phyloP scores from a whole-genome alignment of 306 rosid species.

The Fragaria iinumae region DNA sequence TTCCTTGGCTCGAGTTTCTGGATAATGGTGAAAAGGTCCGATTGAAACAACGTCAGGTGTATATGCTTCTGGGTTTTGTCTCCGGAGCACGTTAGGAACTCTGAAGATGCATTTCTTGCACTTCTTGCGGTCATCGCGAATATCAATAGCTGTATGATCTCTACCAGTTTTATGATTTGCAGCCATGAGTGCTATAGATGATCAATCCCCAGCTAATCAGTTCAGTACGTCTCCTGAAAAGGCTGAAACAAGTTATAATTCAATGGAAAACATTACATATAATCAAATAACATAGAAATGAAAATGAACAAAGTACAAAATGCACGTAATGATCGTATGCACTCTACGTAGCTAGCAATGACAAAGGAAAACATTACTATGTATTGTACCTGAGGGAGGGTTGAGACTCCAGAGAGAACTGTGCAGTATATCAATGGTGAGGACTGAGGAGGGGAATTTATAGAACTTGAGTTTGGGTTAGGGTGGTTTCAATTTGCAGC shows the following conservation, averaged over 20 bases:
- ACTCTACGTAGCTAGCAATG: neutral
- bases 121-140: neutral
- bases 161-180: neutral
- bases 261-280: neutral
- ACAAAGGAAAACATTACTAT: neutral
- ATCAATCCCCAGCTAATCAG: neutral
- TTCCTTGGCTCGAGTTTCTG: neutral
- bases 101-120: slow-evolving; percentile 20
- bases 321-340: too few species aligned
- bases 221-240: neutral
- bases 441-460: neutral
- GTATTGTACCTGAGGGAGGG: neutral
- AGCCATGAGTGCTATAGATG: neutral
- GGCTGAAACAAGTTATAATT: neutral
- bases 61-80: neutral
- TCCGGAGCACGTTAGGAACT: slow-evolving; percentile 9
- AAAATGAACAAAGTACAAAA: neutral
- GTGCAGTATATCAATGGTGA: neutral
- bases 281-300: neutral
- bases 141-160: neutral
- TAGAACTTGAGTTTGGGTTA: neutral
- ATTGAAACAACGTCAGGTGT: slow-evolving; percentile 12
- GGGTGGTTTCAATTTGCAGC: too few species aligned
- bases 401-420: neutral
- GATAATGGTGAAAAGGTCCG: slow-evolving; percentile 13